Percentiles rank a stretch among this genome's conserved stretches.
phyloP scores from a whole-genome alignment of 2,329 filamentous ascomycete species.

The Fusarium virguliforme region DNA sequence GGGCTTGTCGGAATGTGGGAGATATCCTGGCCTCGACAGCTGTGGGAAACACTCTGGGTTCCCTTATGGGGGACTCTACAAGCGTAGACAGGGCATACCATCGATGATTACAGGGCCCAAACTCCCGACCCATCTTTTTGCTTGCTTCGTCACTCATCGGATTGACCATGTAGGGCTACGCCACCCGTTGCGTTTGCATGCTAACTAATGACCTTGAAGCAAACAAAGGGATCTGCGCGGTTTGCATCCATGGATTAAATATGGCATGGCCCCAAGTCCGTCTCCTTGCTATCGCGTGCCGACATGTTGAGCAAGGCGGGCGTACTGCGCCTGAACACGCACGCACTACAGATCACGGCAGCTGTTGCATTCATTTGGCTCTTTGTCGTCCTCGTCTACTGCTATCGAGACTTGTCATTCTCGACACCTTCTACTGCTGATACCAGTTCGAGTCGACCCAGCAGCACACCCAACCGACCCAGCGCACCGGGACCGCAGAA shows the following conservation, averaged over 20 bases:
- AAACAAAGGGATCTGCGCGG: not conserved
- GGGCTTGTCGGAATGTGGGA: not conserved
- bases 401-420: conserved; percentile 16
- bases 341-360: conserved; percentile 27
- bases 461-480: not conserved
- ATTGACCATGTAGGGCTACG: not conserved
- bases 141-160: conserved; percentile 2
- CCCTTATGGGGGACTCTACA: not conserved
- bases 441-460: not conserved
- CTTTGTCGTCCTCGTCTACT: conserved; percentile 22
- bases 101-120: not conserved
- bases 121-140: not conserved
- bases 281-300: not conserved
- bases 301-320: conserved; percentile 27
- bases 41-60: not conserved
- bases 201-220: not conserved
- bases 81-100: not conserved
- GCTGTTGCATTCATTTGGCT: conserved; percentile 35
- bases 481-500: conserved; percentile 3
- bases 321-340: conserved; percentile 25
- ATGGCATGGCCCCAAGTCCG: not conserved
- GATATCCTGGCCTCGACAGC: not conserved
- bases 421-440: not conserved
- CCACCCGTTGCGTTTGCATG: conserved; percentile 13
- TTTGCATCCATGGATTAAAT: not conserved